Base-by-base conservation (phyloP, 306 rosid genomes). In the Mimosa bimucronata region DNA sequence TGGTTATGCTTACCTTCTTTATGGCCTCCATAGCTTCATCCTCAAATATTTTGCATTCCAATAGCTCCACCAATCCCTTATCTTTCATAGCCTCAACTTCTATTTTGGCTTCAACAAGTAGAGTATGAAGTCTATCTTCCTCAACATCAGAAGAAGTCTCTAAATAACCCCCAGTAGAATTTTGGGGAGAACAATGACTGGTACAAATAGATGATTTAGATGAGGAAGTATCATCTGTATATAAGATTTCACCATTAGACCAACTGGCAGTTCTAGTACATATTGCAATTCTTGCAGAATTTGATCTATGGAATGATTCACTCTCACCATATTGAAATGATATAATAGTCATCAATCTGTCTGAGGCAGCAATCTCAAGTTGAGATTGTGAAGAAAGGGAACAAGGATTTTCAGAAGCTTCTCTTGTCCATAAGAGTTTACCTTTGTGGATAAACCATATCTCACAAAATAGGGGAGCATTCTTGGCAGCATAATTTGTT, bases 361-460 rank as follows among this genome's bases (percentile, higher is more conserved):
- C 90, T 30, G 80, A 69, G 66, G 79, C 48, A 66, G 62, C 75
- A 81, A 46, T 87, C 74, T 85, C 87, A 9, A 80, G 85, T 76
- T 83, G 89, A 73, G 82, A 11, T 71, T 76, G 75, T 19, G 85
- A 81, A 62, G 96, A 71, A 31, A 79, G 44, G 75, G 84, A 84
- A 81, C 82, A 81, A 57, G 88, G 82, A 77, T 42, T 85, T 75
- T 86, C 92, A 41, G 91, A 85, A 82, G 97, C 91, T 74, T 91
- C 93, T 83, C 93, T 87, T 13, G 97, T 92, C 97, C 97, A 89
- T 10, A 92, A 48, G 81, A 83, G 94, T 81, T 82, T 92, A 81
- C 94, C 94, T 81, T 91, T 91, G 88, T 85, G 80, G 83, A 94
- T 67, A 88, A 92, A 92, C 97, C 91, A 92, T 79, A 94, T 86